These are phyloP conservation scores for Coemansia sp. DNA, from an alignment of 192 early-diverging fungal genomes.

Conservation along the genomic window DNA sequence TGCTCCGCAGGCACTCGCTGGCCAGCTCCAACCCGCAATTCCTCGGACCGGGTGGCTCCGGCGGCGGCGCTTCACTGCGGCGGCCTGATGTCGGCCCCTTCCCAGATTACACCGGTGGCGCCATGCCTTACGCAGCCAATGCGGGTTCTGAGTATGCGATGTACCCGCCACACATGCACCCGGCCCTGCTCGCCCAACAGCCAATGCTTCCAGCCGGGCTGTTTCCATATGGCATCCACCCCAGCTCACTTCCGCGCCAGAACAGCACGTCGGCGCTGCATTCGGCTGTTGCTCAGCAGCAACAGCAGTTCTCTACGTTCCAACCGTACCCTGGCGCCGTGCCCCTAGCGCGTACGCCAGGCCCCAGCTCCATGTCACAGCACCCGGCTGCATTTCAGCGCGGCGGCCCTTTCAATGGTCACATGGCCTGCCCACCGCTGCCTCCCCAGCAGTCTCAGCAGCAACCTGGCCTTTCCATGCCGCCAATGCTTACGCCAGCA, in stretches of 20 bases:
- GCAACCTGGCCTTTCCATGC: not conserved
- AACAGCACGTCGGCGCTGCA: conserved; percentile 13
- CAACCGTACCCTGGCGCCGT: not conserved
- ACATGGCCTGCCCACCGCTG: not conserved
- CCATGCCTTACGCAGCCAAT: conserved; percentile 5
- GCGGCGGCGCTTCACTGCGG: not conserved
- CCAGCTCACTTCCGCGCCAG: conserved; percentile 15
- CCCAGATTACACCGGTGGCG: not conserved
- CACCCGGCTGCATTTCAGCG: not conserved
- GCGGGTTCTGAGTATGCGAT: conserved; percentile 1
- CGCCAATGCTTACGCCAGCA: not conserved
- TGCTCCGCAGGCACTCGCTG: conserved; percentile 45
- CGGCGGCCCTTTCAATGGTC: not conserved
- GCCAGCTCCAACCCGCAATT: conserved; percentile 15
- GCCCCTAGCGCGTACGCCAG: conserved; percentile 3
- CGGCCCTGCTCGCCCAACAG: not conserved
- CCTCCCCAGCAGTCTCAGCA: conserved; percentile 7
- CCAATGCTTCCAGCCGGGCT: conserved; percentile 3
- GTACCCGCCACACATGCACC: conserved; percentile 11
- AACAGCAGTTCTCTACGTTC: not conserved
- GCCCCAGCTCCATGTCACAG: conserved; percentile 1
- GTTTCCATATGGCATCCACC: conserved; percentile 6
- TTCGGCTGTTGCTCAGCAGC: conserved; percentile 1
- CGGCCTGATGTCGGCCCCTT: not conserved
- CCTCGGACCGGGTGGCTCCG: not conserved